Conservation (phyloP, 257 asterid genomes). For the Thymus quinquecostatus region DNA sequence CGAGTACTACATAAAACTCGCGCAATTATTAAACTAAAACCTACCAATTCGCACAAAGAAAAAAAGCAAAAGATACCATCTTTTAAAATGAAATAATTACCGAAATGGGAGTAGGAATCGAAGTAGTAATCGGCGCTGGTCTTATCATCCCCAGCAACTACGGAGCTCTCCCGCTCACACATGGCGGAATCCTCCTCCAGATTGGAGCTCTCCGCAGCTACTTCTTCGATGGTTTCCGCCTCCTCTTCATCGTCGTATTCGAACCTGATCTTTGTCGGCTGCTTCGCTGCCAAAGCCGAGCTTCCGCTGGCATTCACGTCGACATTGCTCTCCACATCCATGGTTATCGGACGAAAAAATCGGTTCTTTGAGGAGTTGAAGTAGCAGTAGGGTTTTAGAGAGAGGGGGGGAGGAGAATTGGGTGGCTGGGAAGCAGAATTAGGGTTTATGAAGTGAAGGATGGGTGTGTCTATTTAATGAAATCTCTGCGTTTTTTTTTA, state of each 20-base stretch:
- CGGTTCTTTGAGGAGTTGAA: not conserved
- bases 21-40: not conserved
- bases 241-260: constrained; percentile 44
- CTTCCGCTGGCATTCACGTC: constrained; percentile 23
- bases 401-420: constrained; percentile 6
- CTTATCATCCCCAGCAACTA: constrained; percentile 54
- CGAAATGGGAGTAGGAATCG: constrained; percentile 95
- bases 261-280: constrained; percentile 44
- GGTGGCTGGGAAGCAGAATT: constrained; percentile 33
- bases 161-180: constrained; percentile 59
- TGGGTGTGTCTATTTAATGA: too few relatives aligned
- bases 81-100: constrained; percentile 38
- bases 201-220: constrained; percentile 59
- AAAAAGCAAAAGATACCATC: not conserved
- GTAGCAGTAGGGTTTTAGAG: constrained; percentile 35
- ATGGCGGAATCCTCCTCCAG: constrained; percentile 70
- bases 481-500: too few relatives aligned
- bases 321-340: constrained; percentile 32
- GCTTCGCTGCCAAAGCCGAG: not conserved
- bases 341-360: not conserved
- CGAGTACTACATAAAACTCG: not conserved
- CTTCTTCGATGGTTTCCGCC: constrained; percentile 51
- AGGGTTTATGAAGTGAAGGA: constrained; percentile 30
- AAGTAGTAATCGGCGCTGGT: constrained; percentile 98
- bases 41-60: not conserved